Evolutionary conservation across 2,329 filamentous ascomycete species (phyloP), one percentile per base, ranked within the genome.

Genomic region (Didymella sp.): DNA sequence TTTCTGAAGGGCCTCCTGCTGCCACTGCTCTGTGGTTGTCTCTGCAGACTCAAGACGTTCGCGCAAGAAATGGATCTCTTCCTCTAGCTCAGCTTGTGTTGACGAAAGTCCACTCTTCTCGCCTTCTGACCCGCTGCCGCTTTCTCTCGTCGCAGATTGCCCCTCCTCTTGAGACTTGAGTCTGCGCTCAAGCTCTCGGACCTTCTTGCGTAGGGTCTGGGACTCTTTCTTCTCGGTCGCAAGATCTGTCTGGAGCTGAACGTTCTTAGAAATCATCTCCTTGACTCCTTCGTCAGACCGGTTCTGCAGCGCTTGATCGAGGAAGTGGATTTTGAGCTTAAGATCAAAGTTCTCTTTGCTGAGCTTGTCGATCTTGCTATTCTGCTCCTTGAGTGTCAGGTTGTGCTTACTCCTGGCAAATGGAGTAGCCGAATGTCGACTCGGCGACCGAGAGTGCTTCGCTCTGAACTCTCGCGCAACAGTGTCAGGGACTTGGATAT

Each of bases 271-370:
- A 68, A 98, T 96, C 89, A 97, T 96, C 74, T 97, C 94, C 78
- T 96, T 96, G 74, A 99, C 89, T 62, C 93, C 92, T 78, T 98
- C 94, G 74, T 98, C 94, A 1, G 93, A 97, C 38, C 96, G 85
- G 72, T 94, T 95, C 76, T 96, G 92, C 19, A 99, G 80, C 1
- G 94, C 90, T 75, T 98, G 91, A 69, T 94, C 96, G 45, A 99
- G 84, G 72, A 97, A 99, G 82, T 97, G 96, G 63, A 98, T 95
- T 74, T 96, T 68, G 9, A 68, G 56, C 51, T 68, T 68, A 38
- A 99, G 82, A 22, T 92, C 92, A 73, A 98, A 99, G 73, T 99
- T 99, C 76, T 99, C 95, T 78, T 99, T 99, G 58, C 92, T 96
- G 2, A 98, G 83, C 57, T 93, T 88, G 76, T 99, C 95, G 62